Conservation (phyloP, 2,329 filamentous ascomycete genomes). For the Diplodia corticola region DNA sequence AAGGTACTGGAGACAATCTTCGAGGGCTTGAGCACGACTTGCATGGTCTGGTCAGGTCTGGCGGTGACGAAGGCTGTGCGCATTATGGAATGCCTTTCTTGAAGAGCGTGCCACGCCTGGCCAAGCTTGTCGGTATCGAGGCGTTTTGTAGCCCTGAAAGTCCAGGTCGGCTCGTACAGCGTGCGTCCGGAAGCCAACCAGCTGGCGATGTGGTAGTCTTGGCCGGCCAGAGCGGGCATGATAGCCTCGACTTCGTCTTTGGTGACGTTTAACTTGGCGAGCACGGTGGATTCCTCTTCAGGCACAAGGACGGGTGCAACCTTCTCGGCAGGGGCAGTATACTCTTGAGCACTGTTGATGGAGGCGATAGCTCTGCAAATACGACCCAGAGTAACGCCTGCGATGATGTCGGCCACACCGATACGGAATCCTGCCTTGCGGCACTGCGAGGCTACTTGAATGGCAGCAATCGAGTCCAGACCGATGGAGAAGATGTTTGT, state of each 20-base stretch:
- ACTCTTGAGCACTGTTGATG: neutral
- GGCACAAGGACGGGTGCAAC: neutral
- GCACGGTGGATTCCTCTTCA: neutral
- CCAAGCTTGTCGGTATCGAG: constrained; percentile 32
- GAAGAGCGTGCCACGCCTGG: constrained; percentile 34
- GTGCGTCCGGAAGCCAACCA: constrained; percentile 20
- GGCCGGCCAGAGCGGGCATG: constrained; percentile 18
- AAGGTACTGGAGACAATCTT: constrained; percentile 28
- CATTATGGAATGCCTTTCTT: constrained; percentile 36
- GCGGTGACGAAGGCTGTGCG: constrained; percentile 38
- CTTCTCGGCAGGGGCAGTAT: neutral
- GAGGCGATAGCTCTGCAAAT: constrained; percentile 11
- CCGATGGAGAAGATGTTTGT: constrained; percentile 24
- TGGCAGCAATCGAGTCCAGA: constrained; percentile 23
- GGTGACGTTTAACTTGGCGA: neutral
- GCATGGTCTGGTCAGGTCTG: constrained; percentile 30
- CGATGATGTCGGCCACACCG: constrained; percentile 21
- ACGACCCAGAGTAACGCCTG: constrained; percentile 19
- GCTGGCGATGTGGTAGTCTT: constrained; percentile 21
- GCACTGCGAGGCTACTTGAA: constrained; percentile 19
- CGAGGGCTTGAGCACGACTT: constrained; percentile 34
- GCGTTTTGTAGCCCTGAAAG: constrained; percentile 5
- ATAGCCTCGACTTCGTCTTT: constrained; percentile 17
- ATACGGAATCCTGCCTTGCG: constrained; percentile 18
- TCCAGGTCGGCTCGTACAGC: constrained; percentile 21